Conservation (phyloP, 805 yeast genomes). For the Cyberlindnera meyerae region DNA sequence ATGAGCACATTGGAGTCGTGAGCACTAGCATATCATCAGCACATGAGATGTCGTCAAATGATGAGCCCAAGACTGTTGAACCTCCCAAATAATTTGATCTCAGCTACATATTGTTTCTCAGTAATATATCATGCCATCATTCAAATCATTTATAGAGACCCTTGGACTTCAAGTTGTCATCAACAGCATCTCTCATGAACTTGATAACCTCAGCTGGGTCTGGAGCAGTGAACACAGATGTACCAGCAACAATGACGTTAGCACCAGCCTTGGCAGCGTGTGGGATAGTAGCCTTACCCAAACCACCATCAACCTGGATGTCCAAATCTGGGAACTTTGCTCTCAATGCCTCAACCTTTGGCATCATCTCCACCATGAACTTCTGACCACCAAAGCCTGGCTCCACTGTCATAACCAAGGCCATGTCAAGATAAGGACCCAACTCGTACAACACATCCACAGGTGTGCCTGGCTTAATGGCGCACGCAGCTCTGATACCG, state of each 20-base stretch:
- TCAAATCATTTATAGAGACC: constrained; percentile 26
- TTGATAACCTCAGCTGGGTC: constrained; percentile 74
- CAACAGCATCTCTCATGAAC: constrained; percentile 61
- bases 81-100: too few relatives aligned
- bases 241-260: constrained; percentile 96
- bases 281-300: constrained; percentile 79
- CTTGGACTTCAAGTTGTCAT: constrained; percentile 38
- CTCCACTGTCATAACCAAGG: constrained; percentile 96
- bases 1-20: not conserved
- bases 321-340: constrained; percentile 68
- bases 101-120: too few relatives aligned
- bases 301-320: constrained; percentile 96
- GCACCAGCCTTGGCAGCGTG: constrained; percentile 97
- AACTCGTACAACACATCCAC: constrained; percentile 76
- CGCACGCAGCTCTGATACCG: constrained; percentile 93
- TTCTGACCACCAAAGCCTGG: constrained; percentile 99
- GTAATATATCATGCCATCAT: too few relatives aligned
- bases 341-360: constrained; percentile 80
- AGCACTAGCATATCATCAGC: too few relatives aligned
- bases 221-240: constrained; percentile 82
- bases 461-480: constrained; percentile 89
- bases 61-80: too few relatives aligned
- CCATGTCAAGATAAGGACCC: constrained; percentile 82
- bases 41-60: too few relatives aligned
- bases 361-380: constrained; percentile 95